These are phyloP conservation scores for Trichoderma polysporum DNA, from an alignment of 2,329 filamentous ascomycete genomes.

Conservation along the genomic window DNA sequence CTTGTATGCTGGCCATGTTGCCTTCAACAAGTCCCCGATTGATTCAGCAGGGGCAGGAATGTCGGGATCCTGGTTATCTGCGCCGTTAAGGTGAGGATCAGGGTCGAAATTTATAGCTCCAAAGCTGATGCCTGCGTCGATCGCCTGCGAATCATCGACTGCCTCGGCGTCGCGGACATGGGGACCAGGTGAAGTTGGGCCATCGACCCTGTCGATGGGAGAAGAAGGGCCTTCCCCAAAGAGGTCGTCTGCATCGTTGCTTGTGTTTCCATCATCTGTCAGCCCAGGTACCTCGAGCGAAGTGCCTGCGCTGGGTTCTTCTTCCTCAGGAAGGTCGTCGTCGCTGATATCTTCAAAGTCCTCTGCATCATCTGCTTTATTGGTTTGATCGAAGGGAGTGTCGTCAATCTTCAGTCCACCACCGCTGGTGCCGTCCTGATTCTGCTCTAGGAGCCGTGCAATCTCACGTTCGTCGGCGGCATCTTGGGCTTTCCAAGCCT, in stretches of 20 bases:
- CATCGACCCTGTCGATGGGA: constrained; percentile 44
- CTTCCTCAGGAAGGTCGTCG: constrained; percentile 84
- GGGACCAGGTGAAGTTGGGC: constrained; percentile 46
- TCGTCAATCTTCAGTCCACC: constrained; percentile 46
- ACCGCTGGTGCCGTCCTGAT: constrained; percentile 40
- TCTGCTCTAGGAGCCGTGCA: constrained; percentile 44
- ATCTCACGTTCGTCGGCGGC: constrained; percentile 51
- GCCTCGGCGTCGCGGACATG: constrained; percentile 43
- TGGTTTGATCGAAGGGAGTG: constrained; percentile 58
- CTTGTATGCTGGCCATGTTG: constrained; percentile 79
- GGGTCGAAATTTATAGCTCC: constrained; percentile 50
- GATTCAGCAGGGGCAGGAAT: constrained; percentile 71
- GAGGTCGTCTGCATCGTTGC: constrained; percentile 63
- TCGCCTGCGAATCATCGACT: constrained; percentile 36
- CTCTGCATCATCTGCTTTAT: constrained; percentile 89
- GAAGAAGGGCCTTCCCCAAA: constrained; percentile 64
- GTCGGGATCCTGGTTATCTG: constrained; percentile 58
- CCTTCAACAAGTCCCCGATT: constrained; percentile 71
- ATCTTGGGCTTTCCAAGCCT: constrained; percentile 44
- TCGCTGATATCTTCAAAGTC: constrained; percentile 92
- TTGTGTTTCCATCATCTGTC: constrained; percentile 60
- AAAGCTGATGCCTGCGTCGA: constrained; percentile 37
- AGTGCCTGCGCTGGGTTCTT: constrained; percentile 49
- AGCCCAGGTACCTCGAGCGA: constrained; percentile 53
- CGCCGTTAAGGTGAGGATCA: constrained; percentile 43